phyloP scores from a whole-genome alignment of 768 basidiomycete genomes.

The Lactifluus hygrophoroides region DNA sequence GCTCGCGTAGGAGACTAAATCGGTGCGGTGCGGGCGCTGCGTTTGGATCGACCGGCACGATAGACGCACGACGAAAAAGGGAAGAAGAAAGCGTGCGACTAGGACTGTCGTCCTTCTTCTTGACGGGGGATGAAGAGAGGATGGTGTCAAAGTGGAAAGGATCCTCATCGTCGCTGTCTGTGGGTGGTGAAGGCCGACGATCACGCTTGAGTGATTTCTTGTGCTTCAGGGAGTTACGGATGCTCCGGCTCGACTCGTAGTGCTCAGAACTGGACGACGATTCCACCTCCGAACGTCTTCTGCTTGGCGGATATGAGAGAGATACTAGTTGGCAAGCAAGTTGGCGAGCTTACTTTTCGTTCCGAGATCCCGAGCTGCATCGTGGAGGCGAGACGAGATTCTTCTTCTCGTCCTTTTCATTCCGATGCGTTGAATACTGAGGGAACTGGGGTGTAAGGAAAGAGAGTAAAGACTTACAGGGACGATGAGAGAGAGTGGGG shows the following conservation, averaged over 20 bases:
- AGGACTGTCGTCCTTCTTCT: not conserved
- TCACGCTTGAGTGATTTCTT: not conserved
- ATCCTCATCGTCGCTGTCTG: conserved; percentile 16
- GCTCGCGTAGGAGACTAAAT: conserved; percentile 17
- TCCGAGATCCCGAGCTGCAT: not conserved
- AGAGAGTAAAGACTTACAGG: not conserved
- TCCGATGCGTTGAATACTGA: not conserved
- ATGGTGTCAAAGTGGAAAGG: conserved; percentile 17
- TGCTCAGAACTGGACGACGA: not conserved
- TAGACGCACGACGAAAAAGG: conserved; percentile 14
- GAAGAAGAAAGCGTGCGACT: not conserved
- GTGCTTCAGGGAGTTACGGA: not conserved
- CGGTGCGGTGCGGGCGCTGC: conserved; percentile 4
- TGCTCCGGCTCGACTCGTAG: not conserved
- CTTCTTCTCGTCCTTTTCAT: not conserved
- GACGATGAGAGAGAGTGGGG: not conserved
- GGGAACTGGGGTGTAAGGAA: too few relatives aligned
- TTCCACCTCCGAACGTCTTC: not conserved
- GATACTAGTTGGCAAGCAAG: not conserved
- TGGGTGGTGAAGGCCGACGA: not conserved
- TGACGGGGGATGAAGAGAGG: not conserved
- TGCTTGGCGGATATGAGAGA: not conserved
- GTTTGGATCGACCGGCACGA: conserved; percentile 10
- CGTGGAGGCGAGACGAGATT: not conserved
- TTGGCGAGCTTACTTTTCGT: not conserved